phyloP scores from a whole-genome alignment of 1,284 basidiomycete genomes.

The Flammula alnicola region DNA sequence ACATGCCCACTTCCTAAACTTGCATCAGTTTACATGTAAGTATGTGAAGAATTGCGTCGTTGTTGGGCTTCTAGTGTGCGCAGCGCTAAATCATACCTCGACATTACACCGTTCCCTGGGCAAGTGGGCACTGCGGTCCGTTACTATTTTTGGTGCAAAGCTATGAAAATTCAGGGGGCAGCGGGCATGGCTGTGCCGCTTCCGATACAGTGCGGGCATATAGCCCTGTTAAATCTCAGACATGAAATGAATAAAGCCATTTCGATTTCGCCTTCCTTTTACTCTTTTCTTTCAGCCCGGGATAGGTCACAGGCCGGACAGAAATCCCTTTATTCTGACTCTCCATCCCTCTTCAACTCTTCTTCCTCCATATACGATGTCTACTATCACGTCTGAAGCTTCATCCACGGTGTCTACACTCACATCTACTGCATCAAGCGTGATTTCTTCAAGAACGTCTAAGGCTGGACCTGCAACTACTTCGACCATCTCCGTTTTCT shows the following conservation, averaged over 20 bases:
- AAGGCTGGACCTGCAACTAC: neutral
- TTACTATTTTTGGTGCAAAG: neutral
- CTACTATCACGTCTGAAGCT: neutral
- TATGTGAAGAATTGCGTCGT: too few species aligned
- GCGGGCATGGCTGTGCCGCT: slow-evolving; percentile 13
- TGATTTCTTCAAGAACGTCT: neutral
- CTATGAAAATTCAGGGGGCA: slow-evolving; percentile 1
- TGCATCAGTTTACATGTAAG: too few species aligned
- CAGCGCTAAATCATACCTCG: too few species aligned
- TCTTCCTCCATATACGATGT: neutral
- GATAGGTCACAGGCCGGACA: slow-evolving; percentile 12
- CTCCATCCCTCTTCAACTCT: neutral
- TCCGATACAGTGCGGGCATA: too few species aligned
- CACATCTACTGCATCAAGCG: neutral
- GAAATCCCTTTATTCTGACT: slow-evolving; percentile 6
- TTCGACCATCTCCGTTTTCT: neutral
- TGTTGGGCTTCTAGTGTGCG: too few species aligned
- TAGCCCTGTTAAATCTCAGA: neutral
- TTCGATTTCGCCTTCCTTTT: neutral
- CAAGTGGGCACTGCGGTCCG: neutral
- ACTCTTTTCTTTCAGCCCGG: slow-evolving; percentile 1
- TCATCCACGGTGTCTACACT: neutral
- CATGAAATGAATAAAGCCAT: too few species aligned
- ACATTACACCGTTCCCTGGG: too few species aligned
- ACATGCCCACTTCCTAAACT: too few species aligned